Base-by-base conservation (phyloP, 106 monocot species). In the Agapanthus africanus region DNA sequence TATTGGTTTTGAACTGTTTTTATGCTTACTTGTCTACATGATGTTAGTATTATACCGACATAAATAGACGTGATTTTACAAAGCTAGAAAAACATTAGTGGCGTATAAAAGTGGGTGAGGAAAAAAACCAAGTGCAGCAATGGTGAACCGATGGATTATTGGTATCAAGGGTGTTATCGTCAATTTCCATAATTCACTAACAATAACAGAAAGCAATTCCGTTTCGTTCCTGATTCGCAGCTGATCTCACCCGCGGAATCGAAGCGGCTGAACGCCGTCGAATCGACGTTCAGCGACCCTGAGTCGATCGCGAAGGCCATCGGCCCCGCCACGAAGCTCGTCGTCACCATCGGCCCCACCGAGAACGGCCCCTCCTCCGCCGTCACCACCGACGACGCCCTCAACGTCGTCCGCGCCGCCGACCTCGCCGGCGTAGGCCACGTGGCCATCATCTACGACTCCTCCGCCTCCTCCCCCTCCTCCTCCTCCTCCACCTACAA, bases 301-400 rank as follows among this genome's bases (percentile, higher is more conserved):
- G 84, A 90, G 64, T 69, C 90, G 31, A 87, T 90, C 37, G 90
- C 90, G 6, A 80, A 77, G 63, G 80, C 94, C 57, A 90, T 87
- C 38, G 94, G 90, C 7, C 79, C 83, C 0, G 94, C 94, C 7
- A 64, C 85, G 10, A 94, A 90, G 70, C 86, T 84, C 64, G 86
- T 87, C 40, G 80, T 90, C 40, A 90, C 87, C 25, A 62, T 95
- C 9, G 83, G 91, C n/a, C 78, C 81, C 4, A 42, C 44, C 0
- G 94, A 91, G 80, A 77, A 91, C 19, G 88, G 84, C 0, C 83
- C 91, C 19, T 11, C 81, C 3, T 71, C 65, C 11, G 79, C 32
- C 16, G 83, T 86, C 41, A 91, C 88, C 78, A 87, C 86, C 26
- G 67, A 82, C 51, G 84, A 91, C 51, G 95, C 95, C 44, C 79